Conservation (phyloP, 371 early-diverging fungal species). For the Entomophthora muscae region DNA sequence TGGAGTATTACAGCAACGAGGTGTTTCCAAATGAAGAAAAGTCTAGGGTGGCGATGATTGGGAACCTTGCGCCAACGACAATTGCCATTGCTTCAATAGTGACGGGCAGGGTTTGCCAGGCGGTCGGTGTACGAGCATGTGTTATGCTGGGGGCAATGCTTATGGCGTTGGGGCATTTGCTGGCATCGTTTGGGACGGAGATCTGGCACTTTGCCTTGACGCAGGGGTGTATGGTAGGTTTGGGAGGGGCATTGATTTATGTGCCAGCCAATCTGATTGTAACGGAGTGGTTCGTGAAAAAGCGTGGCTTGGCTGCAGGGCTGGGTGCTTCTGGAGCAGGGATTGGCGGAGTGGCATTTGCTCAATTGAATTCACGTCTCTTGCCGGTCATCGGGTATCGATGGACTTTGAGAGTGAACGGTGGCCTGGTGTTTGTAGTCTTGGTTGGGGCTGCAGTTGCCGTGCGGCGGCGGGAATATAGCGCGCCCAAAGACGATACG, state of each 20-base stretch:
- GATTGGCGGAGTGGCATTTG: too few relatives aligned
- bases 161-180: neutral
- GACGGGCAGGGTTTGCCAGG: neutral
- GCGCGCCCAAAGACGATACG: neutral
- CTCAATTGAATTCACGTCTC: slow-evolving; percentile 15
- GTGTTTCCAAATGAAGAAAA: neutral
- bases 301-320: slow-evolving; percentile 39
- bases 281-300: slow-evolving; percentile 36
- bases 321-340: slow-evolving; percentile 43
- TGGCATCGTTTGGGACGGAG: slow-evolving; percentile 6
- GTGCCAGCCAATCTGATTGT: slow-evolving; percentile 22
- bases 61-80: too few relatives aligned
- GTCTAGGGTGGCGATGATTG: neutral
- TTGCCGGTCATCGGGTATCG: slow-evolving; percentile 14
- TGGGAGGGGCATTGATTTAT: slow-evolving; percentile 39
- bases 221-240: slow-evolving; percentile 46
- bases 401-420: slow-evolving; percentile 17
- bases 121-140: neutral
- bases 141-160: neutral
- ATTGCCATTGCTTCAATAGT: neutral
- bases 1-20: neutral
- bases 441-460: slow-evolving; percentile 11
- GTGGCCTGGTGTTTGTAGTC: slow-evolving; percentile 11
- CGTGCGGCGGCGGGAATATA: neutral
- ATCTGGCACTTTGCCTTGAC: too few relatives aligned